These are phyloP conservation scores for Leccinum truebloodii DNA, from an alignment of 768 basidiomycete genomes.

Conservation along the genomic window DNA sequence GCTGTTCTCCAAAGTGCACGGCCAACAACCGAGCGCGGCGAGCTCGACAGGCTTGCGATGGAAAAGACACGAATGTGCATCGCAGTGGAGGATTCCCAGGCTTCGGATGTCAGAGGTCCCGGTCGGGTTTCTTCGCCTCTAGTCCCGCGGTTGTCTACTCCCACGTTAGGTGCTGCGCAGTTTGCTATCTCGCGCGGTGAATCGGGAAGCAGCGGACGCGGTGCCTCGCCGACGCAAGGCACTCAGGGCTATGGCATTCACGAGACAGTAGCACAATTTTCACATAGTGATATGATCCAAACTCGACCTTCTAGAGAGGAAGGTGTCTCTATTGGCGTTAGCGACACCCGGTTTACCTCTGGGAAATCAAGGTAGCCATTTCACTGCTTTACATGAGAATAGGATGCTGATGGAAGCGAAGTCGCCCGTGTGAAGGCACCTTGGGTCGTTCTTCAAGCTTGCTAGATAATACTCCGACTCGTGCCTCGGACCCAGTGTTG, in stretches of 20 bases:
- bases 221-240: not conserved
- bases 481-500: not conserved
- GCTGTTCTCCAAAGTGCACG: not conserved
- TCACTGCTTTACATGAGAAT: not conserved
- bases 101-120: not conserved
- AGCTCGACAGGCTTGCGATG: not conserved
- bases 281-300: not conserved
- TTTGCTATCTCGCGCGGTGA: not conserved
- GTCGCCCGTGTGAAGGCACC: not conserved
- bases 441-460: not conserved
- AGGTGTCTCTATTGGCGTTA: not conserved
- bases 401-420: slow-evolving; percentile 7
- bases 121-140: not conserved
- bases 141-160: not conserved
- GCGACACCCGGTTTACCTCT: not conserved
- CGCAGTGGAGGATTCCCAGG: not conserved
- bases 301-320: not conserved
- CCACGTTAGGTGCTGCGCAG: not conserved
- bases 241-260: not conserved
- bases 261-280: not conserved
- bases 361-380: slow-evolving; percentile 2
- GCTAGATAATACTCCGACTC: not conserved
- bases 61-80: not conserved
- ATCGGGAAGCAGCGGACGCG: no score
- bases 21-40: not conserved